phyloP scores from a whole-genome alignment of 192 early-diverging fungal genomes.

The Oehlia diaphana region DNA sequence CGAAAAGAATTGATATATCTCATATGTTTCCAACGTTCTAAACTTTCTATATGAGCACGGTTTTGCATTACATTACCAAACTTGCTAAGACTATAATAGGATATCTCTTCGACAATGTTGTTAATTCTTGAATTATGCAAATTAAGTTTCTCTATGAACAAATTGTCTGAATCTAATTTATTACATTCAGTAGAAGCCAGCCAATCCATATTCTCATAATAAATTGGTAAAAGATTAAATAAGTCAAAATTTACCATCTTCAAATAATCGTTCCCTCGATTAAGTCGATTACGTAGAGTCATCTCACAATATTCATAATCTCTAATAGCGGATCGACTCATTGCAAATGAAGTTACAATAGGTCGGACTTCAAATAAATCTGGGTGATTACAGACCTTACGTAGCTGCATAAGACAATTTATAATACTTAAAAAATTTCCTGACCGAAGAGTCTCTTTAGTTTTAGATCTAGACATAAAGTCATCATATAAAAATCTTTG shows the following conservation, averaged over 20 bases:
- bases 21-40: conserved; percentile 45
- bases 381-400: conserved; percentile 59
- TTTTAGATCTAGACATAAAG: conserved; percentile 80
- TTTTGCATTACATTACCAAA: conserved; percentile 39
- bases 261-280: conserved; percentile 36
- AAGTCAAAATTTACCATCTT: conserved; percentile 41
- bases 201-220: conserved; percentile 32
- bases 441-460: conserved; percentile 65
- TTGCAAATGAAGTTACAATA: conserved; percentile 62
- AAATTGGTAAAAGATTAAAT: conserved; percentile 43
- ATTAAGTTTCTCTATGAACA: conserved; percentile 31
- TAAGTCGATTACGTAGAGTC: conserved; percentile 37
- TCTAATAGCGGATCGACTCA: conserved; percentile 39
- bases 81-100: conserved; percentile 45
- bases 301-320: conserved; percentile 40
- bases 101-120: not conserved
- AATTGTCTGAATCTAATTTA: conserved; percentile 29
- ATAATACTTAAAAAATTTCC: conserved; percentile 79
- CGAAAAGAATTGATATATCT: conserved; percentile 46
- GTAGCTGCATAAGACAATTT: conserved; percentile 74
- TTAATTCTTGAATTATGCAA: conserved; percentile 14
- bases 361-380: conserved; percentile 60
- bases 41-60: conserved; percentile 26
- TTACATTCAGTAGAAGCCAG: conserved; percentile 31
- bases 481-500: conserved; percentile 76